A percentile compares a stretch with the other conserved stretches of the same genome.
Conservation (phyloP, 2,329 filamentous ascomycete genomes). For the Macrophomina phaseolina region DNA sequence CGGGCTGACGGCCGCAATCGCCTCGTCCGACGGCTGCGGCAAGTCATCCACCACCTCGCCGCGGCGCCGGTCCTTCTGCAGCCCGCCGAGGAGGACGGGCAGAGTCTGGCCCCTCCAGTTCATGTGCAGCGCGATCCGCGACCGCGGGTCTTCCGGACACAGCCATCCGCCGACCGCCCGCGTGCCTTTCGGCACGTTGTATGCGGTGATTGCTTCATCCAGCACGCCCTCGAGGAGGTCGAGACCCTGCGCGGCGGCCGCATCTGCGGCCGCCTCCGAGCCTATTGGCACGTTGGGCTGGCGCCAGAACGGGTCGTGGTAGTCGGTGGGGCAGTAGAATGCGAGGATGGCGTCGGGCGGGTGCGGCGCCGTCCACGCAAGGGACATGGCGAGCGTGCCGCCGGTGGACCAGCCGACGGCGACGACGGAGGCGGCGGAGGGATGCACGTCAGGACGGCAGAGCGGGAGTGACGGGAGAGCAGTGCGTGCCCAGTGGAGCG, state of each 20-base stretch:
- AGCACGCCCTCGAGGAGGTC: background rate
- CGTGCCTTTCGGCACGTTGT: constrained; percentile 26
- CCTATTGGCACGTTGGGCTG: constrained; percentile 31
- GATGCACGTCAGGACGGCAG: constrained; percentile 29
- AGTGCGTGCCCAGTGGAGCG: constrained; percentile 47
- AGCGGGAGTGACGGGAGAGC: constrained; percentile 35
- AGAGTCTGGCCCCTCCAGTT: constrained; percentile 50
- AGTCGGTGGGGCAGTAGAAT: constrained; percentile 55
- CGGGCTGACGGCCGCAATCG: constrained; percentile 30
- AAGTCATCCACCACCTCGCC: constrained; percentile 15
- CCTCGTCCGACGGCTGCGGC: background rate
- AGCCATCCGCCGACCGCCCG: constrained; percentile 33
- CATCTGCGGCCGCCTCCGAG: constrained; percentile 19
- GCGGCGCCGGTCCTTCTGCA: constrained; percentile 25
- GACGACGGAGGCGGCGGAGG: constrained; percentile 43
- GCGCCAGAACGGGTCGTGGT: constrained; percentile 36
- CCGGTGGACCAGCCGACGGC: constrained; percentile 58
- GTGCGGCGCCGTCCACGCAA: constrained; percentile 45
- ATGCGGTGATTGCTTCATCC: constrained; percentile 31
- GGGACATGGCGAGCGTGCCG: constrained; percentile 53
- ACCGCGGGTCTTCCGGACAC: constrained; percentile 41
- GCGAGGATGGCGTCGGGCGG: constrained; percentile 52
- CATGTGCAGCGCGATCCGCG: constrained; percentile 49
- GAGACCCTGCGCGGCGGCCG: background rate
- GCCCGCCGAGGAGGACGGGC: constrained; percentile 43